Conservation (phyloP, 306 rosid genomes). For the Geum urbanum region DNA sequence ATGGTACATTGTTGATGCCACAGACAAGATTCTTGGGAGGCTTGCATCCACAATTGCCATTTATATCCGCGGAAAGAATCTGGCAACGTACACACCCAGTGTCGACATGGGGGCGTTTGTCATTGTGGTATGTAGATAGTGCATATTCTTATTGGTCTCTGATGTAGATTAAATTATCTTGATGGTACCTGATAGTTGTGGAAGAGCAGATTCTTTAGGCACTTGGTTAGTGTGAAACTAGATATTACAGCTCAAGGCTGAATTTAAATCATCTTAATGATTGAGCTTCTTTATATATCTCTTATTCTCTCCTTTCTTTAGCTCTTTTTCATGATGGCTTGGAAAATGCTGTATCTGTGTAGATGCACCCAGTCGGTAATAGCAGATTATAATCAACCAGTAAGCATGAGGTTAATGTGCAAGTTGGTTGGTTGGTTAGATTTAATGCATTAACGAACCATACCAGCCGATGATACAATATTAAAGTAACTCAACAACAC, state of each 20-base stretch:
- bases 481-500: not conserved
- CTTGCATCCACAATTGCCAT: slow-evolving; percentile 88
- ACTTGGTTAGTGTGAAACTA: not conserved
- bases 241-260: slow-evolving; percentile 6
- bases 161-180: slow-evolving; percentile 1
- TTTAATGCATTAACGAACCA: not conserved
- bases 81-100: slow-evolving; percentile 81
- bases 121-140: slow-evolving; percentile 71
- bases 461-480: not conserved
- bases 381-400: no score
- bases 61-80: slow-evolving; percentile 76
- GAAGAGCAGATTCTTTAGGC: slow-evolving; percentile 6
- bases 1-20: slow-evolving; percentile 91
- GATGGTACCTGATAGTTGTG: slow-evolving; percentile 12
- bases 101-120: slow-evolving; percentile 99
- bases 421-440: not conserved
- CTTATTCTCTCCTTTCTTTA: not conserved
- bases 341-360: not conserved
- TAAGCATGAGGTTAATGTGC: not conserved
- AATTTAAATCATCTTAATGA: slow-evolving; percentile 15
- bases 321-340: not conserved
- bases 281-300: slow-evolving; percentile 3
- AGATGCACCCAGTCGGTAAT: not conserved
- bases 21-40: slow-evolving; percentile 85
- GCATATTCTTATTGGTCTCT: not conserved